phyloP scores from a whole-genome alignment of 345 rosid species.

The Hibiscus trionum region DNA sequence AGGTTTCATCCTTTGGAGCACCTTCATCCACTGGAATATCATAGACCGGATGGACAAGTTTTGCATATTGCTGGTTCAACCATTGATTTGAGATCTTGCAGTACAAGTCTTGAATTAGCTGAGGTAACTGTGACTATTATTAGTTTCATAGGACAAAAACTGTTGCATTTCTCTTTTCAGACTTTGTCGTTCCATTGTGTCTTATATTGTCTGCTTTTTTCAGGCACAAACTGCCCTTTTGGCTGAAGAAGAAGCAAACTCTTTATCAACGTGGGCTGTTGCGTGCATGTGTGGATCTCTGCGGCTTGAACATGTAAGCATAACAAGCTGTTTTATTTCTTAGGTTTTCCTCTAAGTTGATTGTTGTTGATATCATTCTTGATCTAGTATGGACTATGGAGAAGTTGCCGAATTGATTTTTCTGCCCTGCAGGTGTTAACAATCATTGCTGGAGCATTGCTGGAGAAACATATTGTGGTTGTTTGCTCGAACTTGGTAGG shows the following conservation, averaged over 20 bases:
- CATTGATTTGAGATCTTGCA: conserved; percentile 59
- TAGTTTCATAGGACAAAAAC: conserved; percentile 1
- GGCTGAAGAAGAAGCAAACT: conserved; percentile 83
- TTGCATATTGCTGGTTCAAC: conserved; percentile 59
- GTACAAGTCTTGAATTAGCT: conserved; percentile 57
- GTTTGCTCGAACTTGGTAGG: conserved; percentile 90
- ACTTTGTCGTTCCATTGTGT: neutral
- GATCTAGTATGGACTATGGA: neutral
- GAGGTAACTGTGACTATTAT: conserved; percentile 44
- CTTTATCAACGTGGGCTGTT: conserved; percentile 82
- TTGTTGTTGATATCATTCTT: neutral
- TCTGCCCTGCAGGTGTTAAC: conserved; percentile 54
- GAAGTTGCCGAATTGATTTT: conserved; percentile 10
- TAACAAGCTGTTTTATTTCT: neutral
- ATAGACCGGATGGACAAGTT: conserved; percentile 51
- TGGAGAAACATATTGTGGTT: conserved; percentile 81
- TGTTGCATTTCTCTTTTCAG: conserved; percentile 10
- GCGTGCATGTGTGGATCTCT: conserved; percentile 85
- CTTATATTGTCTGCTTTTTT: conserved; percentile 18
- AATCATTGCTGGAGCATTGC: conserved; percentile 72
- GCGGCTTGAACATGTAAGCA: conserved; percentile 72
- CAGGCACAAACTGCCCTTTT: conserved; percentile 69
- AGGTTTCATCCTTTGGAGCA: conserved; percentile 86
- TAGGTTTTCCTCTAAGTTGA: neutral
- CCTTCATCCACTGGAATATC: conserved; percentile 73